These are phyloP conservation scores for Dorcoceras hygrometricum DNA, from an alignment of 257 asterid species.

Conservation along the genomic window DNA sequence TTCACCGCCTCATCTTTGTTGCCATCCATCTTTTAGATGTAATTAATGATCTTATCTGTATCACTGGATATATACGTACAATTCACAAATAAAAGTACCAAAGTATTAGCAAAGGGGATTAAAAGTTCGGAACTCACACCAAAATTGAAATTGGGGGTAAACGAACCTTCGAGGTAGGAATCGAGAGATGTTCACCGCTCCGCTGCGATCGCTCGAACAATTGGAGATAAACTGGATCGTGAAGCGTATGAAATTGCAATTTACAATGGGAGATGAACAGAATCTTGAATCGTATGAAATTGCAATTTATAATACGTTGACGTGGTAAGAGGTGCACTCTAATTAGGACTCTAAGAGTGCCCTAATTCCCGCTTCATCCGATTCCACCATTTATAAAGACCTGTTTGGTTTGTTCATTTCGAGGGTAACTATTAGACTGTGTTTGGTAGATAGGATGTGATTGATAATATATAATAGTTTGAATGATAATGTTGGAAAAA, in stretches of 20 bases:
- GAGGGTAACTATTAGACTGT: background rate
- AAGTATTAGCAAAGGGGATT: background rate
- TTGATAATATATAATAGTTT: no score
- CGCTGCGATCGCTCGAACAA: background rate
- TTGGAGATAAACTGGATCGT: background rate
- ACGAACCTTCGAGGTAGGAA: background rate
- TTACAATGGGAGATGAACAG: background rate
- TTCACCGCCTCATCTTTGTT: conserved; percentile 95
- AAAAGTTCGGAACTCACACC: background rate
- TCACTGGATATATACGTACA: background rate
- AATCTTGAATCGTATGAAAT: background rate
- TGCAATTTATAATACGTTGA: background rate
- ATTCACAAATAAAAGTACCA: background rate
- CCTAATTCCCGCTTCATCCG: background rate
- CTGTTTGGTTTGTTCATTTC: background rate
- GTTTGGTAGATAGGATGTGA: no score
- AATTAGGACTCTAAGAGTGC: background rate
- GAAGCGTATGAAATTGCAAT: background rate
- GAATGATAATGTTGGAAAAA: no score
- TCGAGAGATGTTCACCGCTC: background rate
- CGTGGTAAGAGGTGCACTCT: background rate
- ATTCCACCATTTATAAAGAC: background rate
- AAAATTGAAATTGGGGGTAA: no score
- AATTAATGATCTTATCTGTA: background rate
- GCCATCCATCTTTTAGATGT: conserved; percentile 62